Percentiles rank a stretch among this genome's conserved stretches.
Evolutionary conservation across 176 grass and related monocot species (phyloP).

Genomic region (Oryza brachyantha): DNA sequence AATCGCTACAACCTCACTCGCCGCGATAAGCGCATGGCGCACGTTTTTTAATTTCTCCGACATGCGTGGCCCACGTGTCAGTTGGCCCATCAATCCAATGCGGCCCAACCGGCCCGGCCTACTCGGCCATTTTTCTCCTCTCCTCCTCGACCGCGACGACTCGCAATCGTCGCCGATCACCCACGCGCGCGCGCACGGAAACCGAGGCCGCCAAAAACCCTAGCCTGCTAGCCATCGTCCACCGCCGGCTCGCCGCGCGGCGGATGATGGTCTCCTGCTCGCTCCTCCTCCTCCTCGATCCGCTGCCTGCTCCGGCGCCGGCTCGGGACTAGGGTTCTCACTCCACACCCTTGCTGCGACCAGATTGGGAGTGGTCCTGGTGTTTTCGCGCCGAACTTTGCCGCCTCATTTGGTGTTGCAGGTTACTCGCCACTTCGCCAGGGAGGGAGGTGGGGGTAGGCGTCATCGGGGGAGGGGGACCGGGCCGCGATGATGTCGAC

Average conservation of each 20-base stretch:
- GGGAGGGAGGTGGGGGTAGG: no score
- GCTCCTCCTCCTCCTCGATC: neutral
- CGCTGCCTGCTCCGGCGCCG: neutral
- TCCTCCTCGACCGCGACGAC: no score
- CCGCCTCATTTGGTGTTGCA: neutral
- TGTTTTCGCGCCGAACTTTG: neutral
- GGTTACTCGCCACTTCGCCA: neutral
- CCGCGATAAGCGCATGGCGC: constrained; percentile 5
- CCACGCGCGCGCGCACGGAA: constrained; percentile 21
- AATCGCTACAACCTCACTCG: no score
- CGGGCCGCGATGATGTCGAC: neutral
- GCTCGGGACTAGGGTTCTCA: neutral
- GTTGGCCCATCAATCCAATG: neutral
- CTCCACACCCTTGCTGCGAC: neutral
- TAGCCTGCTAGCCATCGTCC: constrained; percentile 9
- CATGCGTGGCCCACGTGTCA: neutral
- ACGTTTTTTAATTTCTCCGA: no score
- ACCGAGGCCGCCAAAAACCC: constrained; percentile 17
- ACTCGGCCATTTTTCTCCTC: no score
- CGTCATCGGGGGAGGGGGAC: no score
- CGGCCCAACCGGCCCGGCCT: neutral
- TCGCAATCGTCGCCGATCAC: neutral
- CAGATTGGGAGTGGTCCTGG: constrained; percentile 2
- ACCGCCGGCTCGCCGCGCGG: neutral
- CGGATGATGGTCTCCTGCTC: neutral